phyloP scores from a whole-genome alignment of 768 basidiomycete species.

The Pholiota microspora region DNA sequence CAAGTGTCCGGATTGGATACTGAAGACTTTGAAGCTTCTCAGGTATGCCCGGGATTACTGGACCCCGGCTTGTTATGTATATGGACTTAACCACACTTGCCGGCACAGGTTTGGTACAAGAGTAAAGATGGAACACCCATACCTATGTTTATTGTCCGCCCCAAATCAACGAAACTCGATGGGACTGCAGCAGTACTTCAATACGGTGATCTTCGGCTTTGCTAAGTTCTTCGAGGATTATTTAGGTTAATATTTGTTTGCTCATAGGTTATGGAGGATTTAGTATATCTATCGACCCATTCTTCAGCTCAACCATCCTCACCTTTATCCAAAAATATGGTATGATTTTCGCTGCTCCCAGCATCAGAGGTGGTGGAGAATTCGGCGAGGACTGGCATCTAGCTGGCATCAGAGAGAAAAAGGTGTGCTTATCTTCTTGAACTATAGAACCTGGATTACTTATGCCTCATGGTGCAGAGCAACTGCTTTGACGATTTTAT shows the following conservation, averaged over 20 bases:
- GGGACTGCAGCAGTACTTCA: constrained; percentile 77
- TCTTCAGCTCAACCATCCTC: constrained; percentile 68
- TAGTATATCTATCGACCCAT: constrained; percentile 65
- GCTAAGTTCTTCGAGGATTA: neutral
- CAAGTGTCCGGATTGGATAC: constrained; percentile 58
- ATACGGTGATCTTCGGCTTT: constrained; percentile 47
- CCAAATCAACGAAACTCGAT: constrained; percentile 65
- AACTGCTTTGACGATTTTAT: constrained; percentile 86
- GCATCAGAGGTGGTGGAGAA: constrained; percentile 69
- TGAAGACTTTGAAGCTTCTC: constrained; percentile 67
- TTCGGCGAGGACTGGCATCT: constrained; percentile 87
- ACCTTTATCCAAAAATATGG: constrained; percentile 74
- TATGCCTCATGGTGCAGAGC: constrained; percentile 33
- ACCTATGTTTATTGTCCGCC: constrained; percentile 84
- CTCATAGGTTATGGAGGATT: constrained; percentile 81
- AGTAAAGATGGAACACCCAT: constrained; percentile 79
- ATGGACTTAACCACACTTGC: neutral
- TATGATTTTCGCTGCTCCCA: constrained; percentile 57
- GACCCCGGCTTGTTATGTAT: neutral
- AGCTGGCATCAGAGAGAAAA: constrained; percentile 67
- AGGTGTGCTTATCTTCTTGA: constrained; percentile 37
- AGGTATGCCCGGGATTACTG: constrained; percentile 35
- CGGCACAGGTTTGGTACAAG: constrained; percentile 64
- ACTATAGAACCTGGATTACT: constrained; percentile 3
- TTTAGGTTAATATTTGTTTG: neutral